Base-by-base conservation (phyloP, 805 yeast species). In the Hanseniaspora hatyaiensis region DNA sequence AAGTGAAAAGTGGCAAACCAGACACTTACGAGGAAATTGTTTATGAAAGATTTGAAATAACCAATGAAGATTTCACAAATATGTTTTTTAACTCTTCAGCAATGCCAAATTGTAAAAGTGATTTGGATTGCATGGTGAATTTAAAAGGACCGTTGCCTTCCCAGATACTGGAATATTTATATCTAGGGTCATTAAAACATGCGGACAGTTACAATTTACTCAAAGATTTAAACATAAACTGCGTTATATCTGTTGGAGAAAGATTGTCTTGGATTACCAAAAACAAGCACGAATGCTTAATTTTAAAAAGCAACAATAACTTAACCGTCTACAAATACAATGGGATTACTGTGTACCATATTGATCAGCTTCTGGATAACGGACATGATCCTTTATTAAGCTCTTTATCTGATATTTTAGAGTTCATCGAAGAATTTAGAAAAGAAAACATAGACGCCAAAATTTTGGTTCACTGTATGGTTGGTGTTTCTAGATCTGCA, bases 401-500 rank as follows among this genome's bases (percentile, higher is more conserved):
- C 31, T 73, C 81, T 3, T 66, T 88, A 37, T 76, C 78, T 12
- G 70, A 71, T 33, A 78, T 88, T 19, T 65, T 89, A 34, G 66
- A 72, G 1, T 84, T 77, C 57, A 74, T 87, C 44, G 81, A 83
- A 46, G 71, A 69, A 23, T 34, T 37, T 18, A 23, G 38, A 37
- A 74, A 75, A 16, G 65, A 67, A 52, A 53, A 60, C 18, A 53
- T 54, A 1, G 65, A 64, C 31, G 75, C 75, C 19, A 74, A 73
- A 39, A 76, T 80, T 2, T 67, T 89, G 51, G 88, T 89, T 9
- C 97, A 89, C 61, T 89, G 97, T 57, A 82, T 94, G 58, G 96
- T 86, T 40, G 97, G 97, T 0, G 97, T 89, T 3, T 84, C 95
- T 0, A 68, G 97, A 48, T 84, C 95, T 2, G 97, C 96, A 0